Evolutionary conservation across 768 basidiomycete species (phyloP), one percentile per base, ranked within the genome.

Genomic region (Leucosporidium creatinivorum): DNA sequence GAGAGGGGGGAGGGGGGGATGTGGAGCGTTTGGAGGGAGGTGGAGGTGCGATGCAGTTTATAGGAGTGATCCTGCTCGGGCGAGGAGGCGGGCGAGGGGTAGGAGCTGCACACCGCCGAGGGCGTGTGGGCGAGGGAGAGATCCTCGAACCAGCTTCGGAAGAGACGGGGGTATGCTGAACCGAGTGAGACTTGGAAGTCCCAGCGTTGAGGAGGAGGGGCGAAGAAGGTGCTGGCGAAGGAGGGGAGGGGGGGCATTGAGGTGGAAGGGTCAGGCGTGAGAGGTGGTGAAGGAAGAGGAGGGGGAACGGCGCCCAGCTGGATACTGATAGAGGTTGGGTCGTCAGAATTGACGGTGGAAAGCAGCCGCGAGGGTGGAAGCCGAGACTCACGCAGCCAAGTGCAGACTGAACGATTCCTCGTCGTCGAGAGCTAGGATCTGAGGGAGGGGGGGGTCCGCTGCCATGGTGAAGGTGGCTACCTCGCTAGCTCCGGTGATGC

Each of bases 361-460:
- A 13, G 15, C 9, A 9, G 44, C 28, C 3, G 44, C 25, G 26
- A n/a, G 30, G 1, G 59, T 18, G 1, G 17, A n/a, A 5, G 19
- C 33, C 5, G 10, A 33, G 10, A 31, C 58, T 15, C 15, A 66
- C 65, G 59, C 58, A 13, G 68, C 58, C 52, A 63, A 8, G 58
- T 61, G 61, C 25, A 62, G 50, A 23, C 26, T 49, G 33, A 72
- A 72, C 4, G 57, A 2, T 44, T 72, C 64, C 58, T 58, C 48
- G 28, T 68, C 64, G 19, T 72, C 70, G 7, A 72, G 33, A 0
- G 70, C 58, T 1, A 68, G 57, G 9, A 23, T 51, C 50, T 44
- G 39, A 17, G 58, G 15, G 18, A n/a, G 18, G 50, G 51, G 58
- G 21, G 49, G 31, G 12, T 33, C 9, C 7, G 65, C 47, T 18